Evolutionary conservation across 1,139 yeast genomes (phyloP), one percentile per base, ranked within the genome.

Genomic region (Candida albicans): DNA sequence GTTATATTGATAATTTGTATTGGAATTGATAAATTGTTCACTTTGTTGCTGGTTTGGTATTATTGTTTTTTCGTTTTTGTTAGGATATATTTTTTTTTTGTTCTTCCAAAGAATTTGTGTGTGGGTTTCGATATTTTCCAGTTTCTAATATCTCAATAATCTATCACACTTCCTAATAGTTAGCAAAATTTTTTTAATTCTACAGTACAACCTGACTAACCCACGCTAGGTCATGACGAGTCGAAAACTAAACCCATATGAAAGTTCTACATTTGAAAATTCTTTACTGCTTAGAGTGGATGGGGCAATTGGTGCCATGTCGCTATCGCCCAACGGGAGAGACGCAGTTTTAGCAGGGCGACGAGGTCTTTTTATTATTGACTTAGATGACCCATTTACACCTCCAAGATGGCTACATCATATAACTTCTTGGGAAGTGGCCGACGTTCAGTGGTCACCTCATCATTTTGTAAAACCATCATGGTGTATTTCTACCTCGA

Each of bases 391-490:
- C 62, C 98, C 98, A 0, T 91, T 89, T 64, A 82, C 95, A 0
- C 90, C 96, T 1, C 99, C 99, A 0, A 70, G 99, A 47, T 88
- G 95, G 90, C 75, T 93, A 25, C 95, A 84, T 45, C 97, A 93
- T 59, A 75, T 83, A 28, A 91, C 98, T 0, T 84, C 96, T 0
- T 95, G 99, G 99, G 98, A 93, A 62, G 99, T 93, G 2, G 97
- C 99, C 0, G 97, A 93, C 61, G 97, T 91, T 1, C 98, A 93
- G 61, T 93, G 99, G 98, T 88, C 95, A 2, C 97, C 98, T 0
- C 78, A 73, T 47, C 95, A 89, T 59, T 73, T 77, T 9, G 75
- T 82, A 0, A 87, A 87, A 50, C 95, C 96, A 0, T 76, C 86
- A 13, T 90, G 97, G 96, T 90, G 95, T 42, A 85, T 91, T 1